Evolutionary conservation across 768 basidiomycete species (phyloP), one percentile per base, ranked within the genome.

Genomic region (Russula sp.): DNA sequence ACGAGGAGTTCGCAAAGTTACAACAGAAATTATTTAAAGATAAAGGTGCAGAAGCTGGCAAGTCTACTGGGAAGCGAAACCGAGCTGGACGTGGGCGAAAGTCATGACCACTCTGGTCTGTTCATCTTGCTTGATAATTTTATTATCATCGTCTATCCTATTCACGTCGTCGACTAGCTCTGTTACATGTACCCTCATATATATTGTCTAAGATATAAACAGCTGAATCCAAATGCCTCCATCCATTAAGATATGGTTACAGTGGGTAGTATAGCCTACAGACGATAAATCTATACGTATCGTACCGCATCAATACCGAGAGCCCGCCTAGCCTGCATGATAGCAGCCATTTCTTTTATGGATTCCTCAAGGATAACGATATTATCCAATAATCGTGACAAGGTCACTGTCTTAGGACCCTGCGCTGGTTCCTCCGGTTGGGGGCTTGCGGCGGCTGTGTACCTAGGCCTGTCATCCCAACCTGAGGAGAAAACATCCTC

Each of bases 321-420:
- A 75, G 86, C 88, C 65, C 90, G 79, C 63, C 93, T 79, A 18
- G 90, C 92, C 75, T 92, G 88, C 57, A 94, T 83, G 67, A 94
- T 88, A 16, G 92, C 90, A 16, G 86, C 85, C 38, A 94, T 77
- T 74, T 98, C 96, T 76, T 98, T 98, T 72, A 98, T 89, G 65
- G 88, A 89, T 75, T 98, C 96, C 75, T 98, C 96, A 66, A 98
- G 73, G 46, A 98, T 87, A 34, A 98, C 94, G 34, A 95, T 89
- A 72, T 98, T 98, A 73, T 98, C 96, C 73, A 98, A 77, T 61
- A 98, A 73, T 67, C 83, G 86, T 51, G 92, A 94, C 58, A 98
- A 78, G 9, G 90, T 92, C 30, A 95, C 81, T 22, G 74, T 79
- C 18, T 75, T 73, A 16, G 72, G 61, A 36, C 73, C 77, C 55